Conservation (phyloP, 2,329 filamentous ascomycete species). For the Apiospora malaysiana region DNA sequence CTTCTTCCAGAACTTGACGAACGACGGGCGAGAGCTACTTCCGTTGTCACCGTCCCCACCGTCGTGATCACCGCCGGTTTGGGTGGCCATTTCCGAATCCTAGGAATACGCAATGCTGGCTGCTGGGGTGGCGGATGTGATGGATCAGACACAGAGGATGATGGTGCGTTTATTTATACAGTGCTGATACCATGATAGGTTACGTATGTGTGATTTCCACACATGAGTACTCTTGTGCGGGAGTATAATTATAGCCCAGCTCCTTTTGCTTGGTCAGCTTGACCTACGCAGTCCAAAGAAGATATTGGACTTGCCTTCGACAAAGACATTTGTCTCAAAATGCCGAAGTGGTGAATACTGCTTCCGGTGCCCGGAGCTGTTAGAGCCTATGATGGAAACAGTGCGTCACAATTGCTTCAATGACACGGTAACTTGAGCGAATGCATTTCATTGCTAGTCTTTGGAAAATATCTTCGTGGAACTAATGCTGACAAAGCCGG, state of each 20-base stretch:
- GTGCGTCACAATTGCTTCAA: constrained; percentile 3
- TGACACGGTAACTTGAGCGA: not conserved
- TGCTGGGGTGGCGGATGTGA: not conserved
- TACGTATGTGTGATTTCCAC: not conserved
- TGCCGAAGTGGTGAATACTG: not conserved
- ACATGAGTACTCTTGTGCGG: not conserved
- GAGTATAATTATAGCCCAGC: not conserved
- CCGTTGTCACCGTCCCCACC: not conserved
- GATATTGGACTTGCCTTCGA: not conserved
- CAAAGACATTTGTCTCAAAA: no score
- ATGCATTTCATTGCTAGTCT: not conserved
- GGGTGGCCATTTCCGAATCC: not conserved
- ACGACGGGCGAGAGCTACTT: constrained; percentile 17
- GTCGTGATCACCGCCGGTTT: not conserved
- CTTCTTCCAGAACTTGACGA: constrained; percentile 27
- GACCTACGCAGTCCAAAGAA: no score
- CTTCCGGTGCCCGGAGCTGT: not conserved
- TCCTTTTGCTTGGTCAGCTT: not conserved
- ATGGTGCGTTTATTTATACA: not conserved
- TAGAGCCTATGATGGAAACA: not conserved
- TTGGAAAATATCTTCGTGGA: not conserved
- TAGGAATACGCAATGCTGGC: not conserved
- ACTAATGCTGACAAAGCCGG: constrained; percentile 15
- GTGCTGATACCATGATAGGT: not conserved
- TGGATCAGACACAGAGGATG: not conserved